Conservation (phyloP, 2,329 filamentous ascomycete genomes). For the Salinomyces thailandicus region DNA sequence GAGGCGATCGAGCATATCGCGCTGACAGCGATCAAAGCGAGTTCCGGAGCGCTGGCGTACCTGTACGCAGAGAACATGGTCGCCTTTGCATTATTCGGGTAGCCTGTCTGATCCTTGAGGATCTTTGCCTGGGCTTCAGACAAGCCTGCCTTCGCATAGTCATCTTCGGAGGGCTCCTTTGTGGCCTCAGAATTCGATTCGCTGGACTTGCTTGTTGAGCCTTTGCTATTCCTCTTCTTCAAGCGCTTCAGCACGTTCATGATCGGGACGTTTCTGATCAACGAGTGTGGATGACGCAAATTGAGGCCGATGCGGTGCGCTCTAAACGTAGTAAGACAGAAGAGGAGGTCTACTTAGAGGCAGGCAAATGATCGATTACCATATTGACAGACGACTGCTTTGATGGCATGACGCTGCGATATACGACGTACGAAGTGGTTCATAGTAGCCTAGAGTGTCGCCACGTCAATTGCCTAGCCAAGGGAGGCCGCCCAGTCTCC, state of each 20-base stretch:
- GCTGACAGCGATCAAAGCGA: background rate
- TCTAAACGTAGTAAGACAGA: too few relatives aligned
- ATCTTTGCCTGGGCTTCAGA: background rate
- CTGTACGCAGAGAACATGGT: background rate
- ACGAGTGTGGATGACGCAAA: too few relatives aligned
- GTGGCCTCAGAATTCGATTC: background rate
- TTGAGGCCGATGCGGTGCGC: too few relatives aligned
- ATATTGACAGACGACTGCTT: too few relatives aligned
- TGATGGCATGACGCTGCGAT: too few relatives aligned
- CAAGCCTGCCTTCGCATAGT: background rate
- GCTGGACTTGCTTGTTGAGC: background rate
- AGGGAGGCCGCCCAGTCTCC: too few relatives aligned
- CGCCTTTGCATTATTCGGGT: background rate
- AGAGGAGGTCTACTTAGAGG: too few relatives aligned
- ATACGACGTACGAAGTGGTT: too few relatives aligned
- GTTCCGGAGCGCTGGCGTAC: background rate
- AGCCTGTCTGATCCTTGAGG: background rate
- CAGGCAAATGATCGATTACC: too few relatives aligned
- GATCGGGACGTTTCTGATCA: too few relatives aligned
- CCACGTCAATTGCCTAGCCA: too few relatives aligned
- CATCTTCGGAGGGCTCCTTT: background rate
- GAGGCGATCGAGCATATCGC: background rate
- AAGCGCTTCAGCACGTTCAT: background rate
- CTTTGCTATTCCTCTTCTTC: background rate
- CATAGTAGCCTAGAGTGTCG: too few relatives aligned